Evolutionary conservation across 2,329 filamentous ascomycete genomes (phyloP), one percentile per base, ranked within the genome.

Genomic region (Malbranchea zuffiana): DNA sequence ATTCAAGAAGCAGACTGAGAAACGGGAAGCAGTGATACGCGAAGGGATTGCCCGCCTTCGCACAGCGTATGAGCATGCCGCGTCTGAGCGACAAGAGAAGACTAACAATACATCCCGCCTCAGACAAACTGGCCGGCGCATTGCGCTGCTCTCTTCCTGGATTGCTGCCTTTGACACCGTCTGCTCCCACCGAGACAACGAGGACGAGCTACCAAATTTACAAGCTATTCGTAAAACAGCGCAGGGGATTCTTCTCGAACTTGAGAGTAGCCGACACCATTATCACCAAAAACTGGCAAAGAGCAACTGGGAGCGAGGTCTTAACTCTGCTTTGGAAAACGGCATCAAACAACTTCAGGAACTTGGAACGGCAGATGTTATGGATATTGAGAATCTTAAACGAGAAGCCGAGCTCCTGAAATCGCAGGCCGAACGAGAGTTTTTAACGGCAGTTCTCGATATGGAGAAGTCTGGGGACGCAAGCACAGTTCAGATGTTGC

Each of bases 211-310:
- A 1, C 62, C 72, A 20, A 82, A 76, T 47, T 63, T 94, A 29
- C 60, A 69, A 2, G 73, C 81, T 0, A 82, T 96, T 65, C 78
- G 86, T 39, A 92, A 88, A 59, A 87, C 84, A 1, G 88, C 88
- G 0, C 76, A 84, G 39, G 90, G 88, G 1, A 87, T 96, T 27
- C 69, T 94, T 18, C 68, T 84, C 5, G 92, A 98, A 60, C 66
- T 98, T 30, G 88, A 96, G 58, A 75, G 80, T 49, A 95, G 86
- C 59, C 71, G 88, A 43, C 83, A 94, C 46, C 87, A 95, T 57
- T 82, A 88, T 45, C 85, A 93, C 53, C 83, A 94, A 53, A 79
- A 78, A 50, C 60, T 96, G 35, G 72, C 81, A 30, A 85, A 80
- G 56, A 76, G 71, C 31, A 82, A 80, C 45, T 98, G 90, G 90